Evolutionary conservation across 805 yeast species (phyloP).

Genomic region (Kodamaea lidongshanica): DNA sequence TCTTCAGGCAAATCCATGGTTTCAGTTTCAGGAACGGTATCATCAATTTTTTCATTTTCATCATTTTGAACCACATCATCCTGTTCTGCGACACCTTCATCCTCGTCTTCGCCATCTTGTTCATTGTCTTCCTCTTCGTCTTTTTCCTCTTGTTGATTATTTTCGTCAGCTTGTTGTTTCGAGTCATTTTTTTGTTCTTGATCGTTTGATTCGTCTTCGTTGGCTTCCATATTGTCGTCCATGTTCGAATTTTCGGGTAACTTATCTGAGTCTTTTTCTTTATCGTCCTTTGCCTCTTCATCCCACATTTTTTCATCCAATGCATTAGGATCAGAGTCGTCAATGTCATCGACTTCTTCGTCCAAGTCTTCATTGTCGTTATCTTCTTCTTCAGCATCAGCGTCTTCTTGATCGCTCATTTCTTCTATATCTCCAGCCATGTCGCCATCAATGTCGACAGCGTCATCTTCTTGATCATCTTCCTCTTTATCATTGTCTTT

Average conservation of each 20-base stretch:
- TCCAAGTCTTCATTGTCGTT: slow-evolving; percentile 59
- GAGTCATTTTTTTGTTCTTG: slow-evolving; percentile 42
- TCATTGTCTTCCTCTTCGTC: slow-evolving; percentile 29
- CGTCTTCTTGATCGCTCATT: slow-evolving; percentile 57
- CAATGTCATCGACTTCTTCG: slow-evolving; percentile 84
- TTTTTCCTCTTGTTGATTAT: slow-evolving; percentile 15
- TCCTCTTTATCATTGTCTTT: slow-evolving; percentile 52
- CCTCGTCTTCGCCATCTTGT: slow-evolving; percentile 52
- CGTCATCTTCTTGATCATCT: slow-evolving; percentile 71
- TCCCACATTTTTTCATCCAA: slow-evolving; percentile 98
- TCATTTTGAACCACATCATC: slow-evolving; percentile 71
- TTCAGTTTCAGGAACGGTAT: slow-evolving; percentile 75
- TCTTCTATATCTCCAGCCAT: slow-evolving; percentile 93
- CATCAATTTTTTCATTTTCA: slow-evolving; percentile 63
- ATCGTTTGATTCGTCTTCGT: slow-evolving; percentile 45
- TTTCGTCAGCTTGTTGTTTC: slow-evolving; percentile 12
- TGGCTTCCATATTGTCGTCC: slow-evolving; percentile 19
- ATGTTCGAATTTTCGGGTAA: slow-evolving; percentile 51
- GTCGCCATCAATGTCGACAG: slow-evolving; percentile 92
- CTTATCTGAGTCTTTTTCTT: slow-evolving; percentile 77
- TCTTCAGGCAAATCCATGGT: slow-evolving; percentile 90
- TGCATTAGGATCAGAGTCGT: slow-evolving; percentile 88
- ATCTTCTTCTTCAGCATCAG: slow-evolving; percentile 39
- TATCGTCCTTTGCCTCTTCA: slow-evolving; percentile 72
- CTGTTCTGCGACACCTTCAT: slow-evolving; percentile 75